Evolutionary conservation across 495 filamentous ascomycete genomes (phyloP), one percentile per base, ranked within the genome.

Genomic region (Aeminium ludgeri): DNA sequence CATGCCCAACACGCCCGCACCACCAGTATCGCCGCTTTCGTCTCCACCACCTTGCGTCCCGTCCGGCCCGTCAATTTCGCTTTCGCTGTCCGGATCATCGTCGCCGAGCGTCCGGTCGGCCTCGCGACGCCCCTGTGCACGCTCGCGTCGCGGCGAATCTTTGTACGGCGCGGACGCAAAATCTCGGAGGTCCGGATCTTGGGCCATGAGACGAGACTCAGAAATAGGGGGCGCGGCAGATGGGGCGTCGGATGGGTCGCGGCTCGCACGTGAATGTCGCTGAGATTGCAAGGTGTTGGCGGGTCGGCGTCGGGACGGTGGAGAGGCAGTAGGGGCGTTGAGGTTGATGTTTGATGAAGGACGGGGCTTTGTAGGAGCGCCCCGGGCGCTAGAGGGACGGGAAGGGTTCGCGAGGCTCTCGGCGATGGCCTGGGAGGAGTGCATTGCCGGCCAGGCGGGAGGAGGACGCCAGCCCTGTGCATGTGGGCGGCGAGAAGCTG

Each of bases 1-100:
- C 59, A 96, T 61, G 2, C 81, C 80, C 41, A 97, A 64, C 10
- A 97, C 89, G 17, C 80, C 82, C 1, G 70, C 68, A 8, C 41
- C 52, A n/a, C 43, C 53, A n/a, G 42, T 42, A 1, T 49, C 49
- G 3, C 31, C 55, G 13, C 48, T 50, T 8, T 59, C 66, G 12
- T 70, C 67, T 4, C 64, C 55, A 27, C 69, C 66, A 23, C 66
- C 61, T 19, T 58, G 70, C 11, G 63, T 62, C 23, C 23, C 23
- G 3, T 25, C 23, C 23, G 8, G 23, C 4, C 4, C 23, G 23
- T 25, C 23, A 25, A 8, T 4, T 8, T 25, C 23, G 8, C 3
- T 3, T 1, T 65, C 65, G 7, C 43, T 50, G 12, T 50, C 48
- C 2, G 30, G 25, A 10, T 3, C 8, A n/a, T 46, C 48, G 17